phyloP scores from a whole-genome alignment of 768 basidiomycete genomes.

The Steccherinum ochraceum region DNA sequence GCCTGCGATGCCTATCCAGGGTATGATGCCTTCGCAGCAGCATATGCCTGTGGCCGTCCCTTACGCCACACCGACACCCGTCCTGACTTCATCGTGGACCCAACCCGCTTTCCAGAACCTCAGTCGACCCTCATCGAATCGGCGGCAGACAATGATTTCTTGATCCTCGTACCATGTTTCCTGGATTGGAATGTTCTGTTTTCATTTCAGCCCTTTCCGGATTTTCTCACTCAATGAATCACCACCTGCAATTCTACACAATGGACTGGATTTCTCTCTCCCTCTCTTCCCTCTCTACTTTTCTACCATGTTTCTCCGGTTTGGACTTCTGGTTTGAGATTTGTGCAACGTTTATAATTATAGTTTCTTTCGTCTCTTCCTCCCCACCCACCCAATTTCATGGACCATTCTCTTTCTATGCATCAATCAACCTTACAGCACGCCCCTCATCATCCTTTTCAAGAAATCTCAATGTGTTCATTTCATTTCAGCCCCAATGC shows the following conservation, averaged over 20 bases:
- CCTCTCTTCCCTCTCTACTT: slow-evolving; percentile 1
- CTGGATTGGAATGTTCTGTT: no score
- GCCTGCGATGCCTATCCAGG: background rate
- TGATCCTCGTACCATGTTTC: background rate
- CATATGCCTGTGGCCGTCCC: slow-evolving; percentile 9
- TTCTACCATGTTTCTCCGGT: slow-evolving; percentile 2
- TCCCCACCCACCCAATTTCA: background rate
- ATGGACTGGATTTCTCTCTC: background rate
- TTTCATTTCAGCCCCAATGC: background rate
- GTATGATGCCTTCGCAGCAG: no score
- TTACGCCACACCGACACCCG: slow-evolving; percentile 15
- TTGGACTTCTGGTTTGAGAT: slow-evolving; percentile 1
- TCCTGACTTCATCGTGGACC: slow-evolving; percentile 13
- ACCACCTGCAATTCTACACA: background rate
- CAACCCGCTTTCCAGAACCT: slow-evolving; percentile 22
- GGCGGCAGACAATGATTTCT: slow-evolving; percentile 22
- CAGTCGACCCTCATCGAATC: slow-evolving; percentile 17
- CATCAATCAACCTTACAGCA: background rate
- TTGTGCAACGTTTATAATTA: background rate
- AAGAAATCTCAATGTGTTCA: background rate
- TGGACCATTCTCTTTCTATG: background rate
- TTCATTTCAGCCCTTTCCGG: slow-evolving; percentile 3
- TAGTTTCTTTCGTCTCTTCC: background rate
- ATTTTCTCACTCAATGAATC: background rate
- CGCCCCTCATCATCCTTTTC: background rate